phyloP scores from a whole-genome alignment of 345 rosid species.

The Odontarrhena argentea region DNA sequence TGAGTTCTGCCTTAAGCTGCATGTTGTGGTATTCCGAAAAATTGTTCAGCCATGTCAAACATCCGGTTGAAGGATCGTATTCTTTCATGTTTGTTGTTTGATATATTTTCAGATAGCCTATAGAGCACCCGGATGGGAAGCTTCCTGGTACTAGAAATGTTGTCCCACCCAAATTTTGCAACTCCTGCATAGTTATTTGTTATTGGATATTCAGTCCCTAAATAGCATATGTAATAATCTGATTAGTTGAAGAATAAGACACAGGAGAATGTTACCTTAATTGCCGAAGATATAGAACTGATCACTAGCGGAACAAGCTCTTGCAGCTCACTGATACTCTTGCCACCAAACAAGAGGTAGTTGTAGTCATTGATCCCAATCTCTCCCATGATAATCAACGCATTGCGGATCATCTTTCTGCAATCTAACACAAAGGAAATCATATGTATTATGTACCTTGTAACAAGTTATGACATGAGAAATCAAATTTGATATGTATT shows the following conservation, averaged over 20 bases:
- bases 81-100: conserved; percentile 27
- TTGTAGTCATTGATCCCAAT: conserved; percentile 64
- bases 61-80: conserved; percentile 48
- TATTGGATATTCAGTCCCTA: conserved; percentile 13
- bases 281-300: conserved; percentile 33
- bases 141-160: conserved; percentile 53
- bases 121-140: conserved; percentile 49
- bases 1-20: conserved; percentile 42
- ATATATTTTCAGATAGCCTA: conserved; percentile 34
- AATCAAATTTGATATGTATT: too few relatives aligned
- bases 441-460: too few relatives aligned
- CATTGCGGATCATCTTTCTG: conserved; percentile 33
- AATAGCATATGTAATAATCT: not conserved
- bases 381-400: conserved; percentile 56
- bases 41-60: conserved; percentile 51
- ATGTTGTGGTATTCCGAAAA: conserved; percentile 49
- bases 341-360: conserved; percentile 30
- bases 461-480: too few relatives aligned
- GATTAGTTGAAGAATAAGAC: not conserved
- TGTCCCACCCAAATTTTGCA: conserved; percentile 48
- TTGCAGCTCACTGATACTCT: conserved; percentile 27
- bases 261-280: conserved; percentile 39
- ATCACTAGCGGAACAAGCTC: conserved; percentile 46
- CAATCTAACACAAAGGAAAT: conserved; percentile 38
- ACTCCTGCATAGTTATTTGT: conserved; percentile 38